These are phyloP conservation scores for Gossypium gossypioides DNA, from an alignment of 441 rosid species.

Conservation along the genomic window DNA sequence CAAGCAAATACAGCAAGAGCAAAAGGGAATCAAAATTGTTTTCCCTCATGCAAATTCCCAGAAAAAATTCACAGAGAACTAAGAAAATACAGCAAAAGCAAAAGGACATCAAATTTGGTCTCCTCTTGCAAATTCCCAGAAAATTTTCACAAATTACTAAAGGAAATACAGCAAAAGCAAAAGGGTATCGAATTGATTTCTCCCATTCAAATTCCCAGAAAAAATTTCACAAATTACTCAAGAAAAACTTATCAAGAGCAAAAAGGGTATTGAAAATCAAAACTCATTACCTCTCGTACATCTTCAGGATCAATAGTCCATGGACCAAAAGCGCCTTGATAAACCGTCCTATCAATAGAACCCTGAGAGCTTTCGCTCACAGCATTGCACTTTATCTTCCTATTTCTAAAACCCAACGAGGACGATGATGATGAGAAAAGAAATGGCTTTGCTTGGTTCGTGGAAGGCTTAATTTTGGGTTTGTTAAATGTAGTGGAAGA, in stretches of 20 bases:
- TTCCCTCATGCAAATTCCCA: neutral
- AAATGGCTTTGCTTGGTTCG: neutral
- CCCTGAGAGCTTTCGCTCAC: constrained; percentile 43
- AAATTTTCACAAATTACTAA: no score
- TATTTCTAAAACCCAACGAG: constrained; percentile 9
- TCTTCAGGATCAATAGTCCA: constrained; percentile 81
- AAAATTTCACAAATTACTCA: neutral
- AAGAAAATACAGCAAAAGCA: neutral
- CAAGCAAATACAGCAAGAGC: neutral
- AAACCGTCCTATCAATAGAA: constrained; percentile 40
- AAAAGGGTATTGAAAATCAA: neutral
- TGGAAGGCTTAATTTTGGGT: neutral
- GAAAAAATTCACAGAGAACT: neutral
- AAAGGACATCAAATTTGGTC: neutral
- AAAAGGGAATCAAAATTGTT: neutral
- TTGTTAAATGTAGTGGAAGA: constrained; percentile 13
- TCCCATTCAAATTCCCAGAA: no score
- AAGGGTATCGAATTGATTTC: no score
- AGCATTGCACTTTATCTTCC: constrained; percentile 37
- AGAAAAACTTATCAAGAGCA: neutral
- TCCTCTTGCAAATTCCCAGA: no score
- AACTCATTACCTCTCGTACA: constrained; percentile 56
- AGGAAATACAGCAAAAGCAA: no score
- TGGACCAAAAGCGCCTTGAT: constrained; percentile 65
- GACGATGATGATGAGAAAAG: constrained; percentile 1